These are phyloP conservation scores for Castanea mollissima DNA, from an alignment of 306 rosid genomes.

Conservation along the genomic window DNA sequence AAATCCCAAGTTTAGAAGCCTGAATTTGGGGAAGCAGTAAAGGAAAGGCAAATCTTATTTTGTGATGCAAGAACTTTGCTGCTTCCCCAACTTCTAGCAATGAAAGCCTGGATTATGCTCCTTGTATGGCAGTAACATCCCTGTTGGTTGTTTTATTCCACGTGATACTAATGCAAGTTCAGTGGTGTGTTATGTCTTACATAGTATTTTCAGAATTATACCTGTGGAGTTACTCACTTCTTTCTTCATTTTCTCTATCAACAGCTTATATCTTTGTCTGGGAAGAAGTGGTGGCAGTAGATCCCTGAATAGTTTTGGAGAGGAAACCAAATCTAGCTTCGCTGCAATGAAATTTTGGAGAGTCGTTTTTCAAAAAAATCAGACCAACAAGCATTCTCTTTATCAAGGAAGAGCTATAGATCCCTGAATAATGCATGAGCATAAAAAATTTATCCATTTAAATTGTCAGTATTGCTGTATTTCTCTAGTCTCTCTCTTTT, in stretches of 20 bases:
- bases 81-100: neutral
- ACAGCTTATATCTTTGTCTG: slow-evolving; percentile 82
- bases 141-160: neutral
- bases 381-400: slow-evolving; percentile 5
- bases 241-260: slow-evolving; percentile 33
- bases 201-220: neutral
- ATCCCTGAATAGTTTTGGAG: slow-evolving; percentile 6
- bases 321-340: slow-evolving; percentile 15
- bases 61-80: neutral
- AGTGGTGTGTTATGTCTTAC: neutral
- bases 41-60: neutral
- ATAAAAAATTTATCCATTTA: neutral
- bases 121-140: neutral
- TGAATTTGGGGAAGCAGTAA: neutral
- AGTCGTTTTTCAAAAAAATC: slow-evolving; percentile 14
- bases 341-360: slow-evolving; percentile 1
- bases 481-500: slow-evolving; percentile 14
- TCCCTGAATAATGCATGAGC: slow-evolving; percentile 23
- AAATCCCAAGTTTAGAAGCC: neutral
- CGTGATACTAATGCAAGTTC: neutral
- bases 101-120: neutral
- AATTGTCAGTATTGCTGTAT: slow-evolving; percentile 3
- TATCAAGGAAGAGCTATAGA: slow-evolving; percentile 22
- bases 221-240: neutral
- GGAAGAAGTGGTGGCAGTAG: slow-evolving; percentile 66